These are phyloP conservation scores for Wickerhamiella domercqiae DNA, from an alignment of 805 yeast genomes.

Conservation along the genomic window DNA sequence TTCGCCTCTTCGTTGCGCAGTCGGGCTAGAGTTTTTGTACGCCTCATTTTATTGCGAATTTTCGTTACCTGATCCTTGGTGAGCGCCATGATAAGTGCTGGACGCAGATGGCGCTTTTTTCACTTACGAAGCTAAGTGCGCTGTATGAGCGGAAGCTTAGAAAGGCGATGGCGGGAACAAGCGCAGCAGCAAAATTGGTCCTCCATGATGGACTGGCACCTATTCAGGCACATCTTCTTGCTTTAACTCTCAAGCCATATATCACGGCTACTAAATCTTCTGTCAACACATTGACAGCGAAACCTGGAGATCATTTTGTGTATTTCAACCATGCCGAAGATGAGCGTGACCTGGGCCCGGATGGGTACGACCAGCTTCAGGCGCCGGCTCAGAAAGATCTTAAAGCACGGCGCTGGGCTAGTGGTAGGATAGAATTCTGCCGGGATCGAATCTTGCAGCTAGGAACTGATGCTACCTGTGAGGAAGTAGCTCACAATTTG, in stretches of 20 bases:
- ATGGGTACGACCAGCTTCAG: constrained; percentile 72
- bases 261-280: constrained; percentile 12
- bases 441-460: constrained; percentile 23
- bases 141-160: neutral
- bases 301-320: constrained; percentile 47
- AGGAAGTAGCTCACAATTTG: constrained; percentile 28
- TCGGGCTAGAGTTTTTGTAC: constrained; percentile 64
- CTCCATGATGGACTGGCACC: constrained; percentile 20
- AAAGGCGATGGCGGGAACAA: neutral
- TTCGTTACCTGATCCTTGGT: constrained; percentile 21
- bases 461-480: constrained; percentile 36
- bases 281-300: constrained; percentile 7
- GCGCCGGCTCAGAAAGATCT: constrained; percentile 37
- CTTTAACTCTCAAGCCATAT: constrained; percentile 18
- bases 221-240: constrained; percentile 19
- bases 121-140: neutral
- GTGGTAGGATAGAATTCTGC: constrained; percentile 41
- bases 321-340: constrained; percentile 47
- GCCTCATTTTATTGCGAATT: constrained; percentile 61
- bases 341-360: constrained; percentile 37
- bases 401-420: constrained; percentile 62
- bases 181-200: no score
- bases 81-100: constrained; percentile 16
- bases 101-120: neutral
- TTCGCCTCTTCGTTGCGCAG: constrained; percentile 62